Base-by-base conservation (phyloP, 306 rosid species). In the Gillenia trifoliata region DNA sequence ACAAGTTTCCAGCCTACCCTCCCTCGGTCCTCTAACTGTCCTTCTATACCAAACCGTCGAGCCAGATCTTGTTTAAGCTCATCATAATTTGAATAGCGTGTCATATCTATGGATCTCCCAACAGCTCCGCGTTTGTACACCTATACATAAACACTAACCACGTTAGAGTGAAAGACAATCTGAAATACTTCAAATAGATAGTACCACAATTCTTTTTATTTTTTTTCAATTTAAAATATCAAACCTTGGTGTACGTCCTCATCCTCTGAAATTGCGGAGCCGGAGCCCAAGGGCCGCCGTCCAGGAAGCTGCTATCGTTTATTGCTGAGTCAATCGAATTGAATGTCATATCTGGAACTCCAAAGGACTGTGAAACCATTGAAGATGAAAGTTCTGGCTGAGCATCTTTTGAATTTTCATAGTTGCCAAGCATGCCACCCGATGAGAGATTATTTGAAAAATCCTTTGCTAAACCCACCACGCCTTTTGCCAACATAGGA, bases 121-220 rank as follows among this genome's bases (percentile, higher is more conserved):
- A 94, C 98, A 43, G 99, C 97, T 83, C 99, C 99, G 16, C 99
- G 96, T 81, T 94, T 94, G 85, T 94, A 90, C 33, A 94, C 99
- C 97, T 94, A 77, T 69, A 33, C 26, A 63, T 65, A 60, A 38
- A 76, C 50, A 78, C 26, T 22, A 60, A 75, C 74, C 70, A 73
- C 72, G 64, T 82, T 71, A 76, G 64, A 75, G 68, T 38, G 7
- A 25, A 54, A 55, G 33, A 56, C 45, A 4, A 52, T 55, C 17
- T 56, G 23, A 70, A 75, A 64, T n/a, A 36, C 45, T 30, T 55
- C 8, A 68, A 1, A 56, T 8, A n/a, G 30, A 64, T 22, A 31
- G 55, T 11, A 55, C 6, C 65, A 25, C 61, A 31, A 20, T 33
- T 64, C 4, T 30, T 22, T 68, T 25, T 19, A 29, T 1, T 22